phyloP scores from a whole-genome alignment of 2,329 filamentous ascomycete genomes.

The Apiospora koreana region DNA sequence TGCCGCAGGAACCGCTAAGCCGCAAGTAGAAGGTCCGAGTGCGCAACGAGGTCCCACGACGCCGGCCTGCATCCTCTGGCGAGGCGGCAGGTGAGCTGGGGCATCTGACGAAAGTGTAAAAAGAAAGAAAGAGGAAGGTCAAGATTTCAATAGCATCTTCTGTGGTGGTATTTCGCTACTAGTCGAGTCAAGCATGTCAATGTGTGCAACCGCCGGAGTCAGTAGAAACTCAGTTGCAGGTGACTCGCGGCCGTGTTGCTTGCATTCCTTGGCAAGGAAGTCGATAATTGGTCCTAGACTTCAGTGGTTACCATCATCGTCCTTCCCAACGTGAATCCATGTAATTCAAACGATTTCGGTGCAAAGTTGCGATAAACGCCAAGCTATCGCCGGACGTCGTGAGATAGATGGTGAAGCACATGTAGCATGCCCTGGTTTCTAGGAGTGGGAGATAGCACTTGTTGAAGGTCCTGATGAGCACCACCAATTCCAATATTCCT shows the following conservation, averaged over 20 bases:
- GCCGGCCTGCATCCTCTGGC: neutral
- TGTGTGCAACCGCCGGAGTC: neutral
- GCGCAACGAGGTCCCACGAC: neutral
- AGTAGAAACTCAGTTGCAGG: neutral
- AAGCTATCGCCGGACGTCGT: neutral
- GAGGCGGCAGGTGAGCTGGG: neutral
- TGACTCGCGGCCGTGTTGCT: neutral
- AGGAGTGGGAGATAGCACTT: neutral
- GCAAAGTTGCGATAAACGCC: neutral
- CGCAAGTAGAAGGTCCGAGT: constrained; percentile 3
- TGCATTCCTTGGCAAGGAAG: neutral
- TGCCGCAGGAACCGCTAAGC: constrained; percentile 4
- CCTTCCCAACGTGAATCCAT: neutral
- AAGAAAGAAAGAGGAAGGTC: neutral
- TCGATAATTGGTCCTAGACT: neutral
- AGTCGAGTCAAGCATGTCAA: neutral
- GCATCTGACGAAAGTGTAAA: neutral
- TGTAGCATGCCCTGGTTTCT: neutral
- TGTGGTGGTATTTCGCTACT: neutral
- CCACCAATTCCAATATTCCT: too few species aligned
- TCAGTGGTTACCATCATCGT: neutral
- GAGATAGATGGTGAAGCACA: neutral
- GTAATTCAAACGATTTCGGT: neutral
- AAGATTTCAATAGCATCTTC: neutral
- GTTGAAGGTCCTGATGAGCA: too few species aligned